Percentiles rank a stretch among this genome's conserved stretches.
phyloP scores from a whole-genome alignment of 2,329 filamentous ascomycete species.

The Colletotrichum phormii region DNA sequence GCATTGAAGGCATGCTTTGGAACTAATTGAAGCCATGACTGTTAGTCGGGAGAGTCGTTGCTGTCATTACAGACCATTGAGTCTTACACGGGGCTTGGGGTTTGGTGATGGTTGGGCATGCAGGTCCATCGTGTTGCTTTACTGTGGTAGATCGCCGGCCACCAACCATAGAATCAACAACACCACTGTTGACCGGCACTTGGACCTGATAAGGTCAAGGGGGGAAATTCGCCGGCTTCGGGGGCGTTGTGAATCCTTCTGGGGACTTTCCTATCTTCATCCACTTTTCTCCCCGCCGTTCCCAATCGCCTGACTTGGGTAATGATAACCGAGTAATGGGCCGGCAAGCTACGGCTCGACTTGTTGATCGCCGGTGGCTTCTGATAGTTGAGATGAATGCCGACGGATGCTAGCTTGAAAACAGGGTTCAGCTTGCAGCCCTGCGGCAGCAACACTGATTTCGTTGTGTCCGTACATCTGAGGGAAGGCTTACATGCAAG shows the following conservation, averaged over 20 bases:
- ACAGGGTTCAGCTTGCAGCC: neutral
- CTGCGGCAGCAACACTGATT: neutral
- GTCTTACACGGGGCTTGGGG: slow-evolving; percentile 9
- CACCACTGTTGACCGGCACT: neutral
- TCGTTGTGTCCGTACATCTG: neutral
- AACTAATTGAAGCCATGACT: neutral
- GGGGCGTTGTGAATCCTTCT: neutral
- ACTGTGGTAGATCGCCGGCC: neutral
- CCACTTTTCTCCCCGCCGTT: slow-evolving; percentile 1
- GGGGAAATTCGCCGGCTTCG: neutral
- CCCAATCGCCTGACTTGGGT: neutral
- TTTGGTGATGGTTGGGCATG: neutral
- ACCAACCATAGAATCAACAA: neutral
- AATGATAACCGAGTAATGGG: neutral
- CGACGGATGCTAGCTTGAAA: neutral
- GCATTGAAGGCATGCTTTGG: slow-evolving; percentile 50
- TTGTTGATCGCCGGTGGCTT: neutral
- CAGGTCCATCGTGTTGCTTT: neutral
- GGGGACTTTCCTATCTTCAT: slow-evolving; percentile 2
- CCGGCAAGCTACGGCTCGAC: neutral
- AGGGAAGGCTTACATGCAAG: neutral
- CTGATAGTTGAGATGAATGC: neutral
- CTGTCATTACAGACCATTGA: neutral
- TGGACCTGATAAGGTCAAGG: neutral
- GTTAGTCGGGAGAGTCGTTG: neutral